phyloP scores from a whole-genome alignment of 768 basidiomycete species.

The Mycena rosella region DNA sequence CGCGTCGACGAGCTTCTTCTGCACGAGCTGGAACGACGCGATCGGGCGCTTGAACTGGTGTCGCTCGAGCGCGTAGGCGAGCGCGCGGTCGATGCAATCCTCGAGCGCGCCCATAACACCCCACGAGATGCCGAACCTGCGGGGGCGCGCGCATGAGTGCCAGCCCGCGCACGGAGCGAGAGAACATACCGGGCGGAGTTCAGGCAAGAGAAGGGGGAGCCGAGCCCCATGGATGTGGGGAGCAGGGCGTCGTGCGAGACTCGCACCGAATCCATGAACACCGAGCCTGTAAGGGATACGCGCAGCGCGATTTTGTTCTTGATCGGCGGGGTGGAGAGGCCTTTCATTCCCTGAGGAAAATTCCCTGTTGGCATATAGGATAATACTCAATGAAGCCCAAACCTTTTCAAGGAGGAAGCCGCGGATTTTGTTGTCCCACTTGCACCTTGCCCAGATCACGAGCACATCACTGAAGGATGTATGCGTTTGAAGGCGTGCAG shows the following conservation, averaged over 20 bases:
- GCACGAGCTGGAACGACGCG: conserved; percentile 96
- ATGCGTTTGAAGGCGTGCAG: conserved; percentile 1
- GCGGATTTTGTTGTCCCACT: conserved; percentile 92
- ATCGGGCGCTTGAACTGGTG: conserved; percentile 91
- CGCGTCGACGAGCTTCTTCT: conserved; percentile 97
- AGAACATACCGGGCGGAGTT: conserved; percentile 77
- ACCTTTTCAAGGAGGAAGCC: conserved; percentile 95
- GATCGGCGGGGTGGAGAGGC: conserved; percentile 87
- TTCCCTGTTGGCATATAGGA: background rate
- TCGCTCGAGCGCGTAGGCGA: conserved; percentile 89
- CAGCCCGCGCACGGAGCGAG: background rate
- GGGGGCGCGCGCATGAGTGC: background rate
- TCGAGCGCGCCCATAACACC: conserved; percentile 97
- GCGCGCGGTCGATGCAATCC: conserved; percentile 84
- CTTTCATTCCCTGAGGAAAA: conserved; percentile 74
- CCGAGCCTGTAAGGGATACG: conserved; percentile 84
- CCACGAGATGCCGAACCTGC: conserved; percentile 84
- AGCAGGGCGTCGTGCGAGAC: conserved; percentile 82
- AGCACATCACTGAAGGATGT: conserved; percentile 77
- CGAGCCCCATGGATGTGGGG: conserved; percentile 81
- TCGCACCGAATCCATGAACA: conserved; percentile 93
- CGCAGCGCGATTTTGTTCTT: conserved; percentile 95
- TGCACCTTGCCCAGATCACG: conserved; percentile 94
- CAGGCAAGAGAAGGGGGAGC: conserved; percentile 91
- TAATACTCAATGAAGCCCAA: conserved; percentile 21